Conservation (phyloP, 805 yeast species). For the Candida methanosorbosa region DNA sequence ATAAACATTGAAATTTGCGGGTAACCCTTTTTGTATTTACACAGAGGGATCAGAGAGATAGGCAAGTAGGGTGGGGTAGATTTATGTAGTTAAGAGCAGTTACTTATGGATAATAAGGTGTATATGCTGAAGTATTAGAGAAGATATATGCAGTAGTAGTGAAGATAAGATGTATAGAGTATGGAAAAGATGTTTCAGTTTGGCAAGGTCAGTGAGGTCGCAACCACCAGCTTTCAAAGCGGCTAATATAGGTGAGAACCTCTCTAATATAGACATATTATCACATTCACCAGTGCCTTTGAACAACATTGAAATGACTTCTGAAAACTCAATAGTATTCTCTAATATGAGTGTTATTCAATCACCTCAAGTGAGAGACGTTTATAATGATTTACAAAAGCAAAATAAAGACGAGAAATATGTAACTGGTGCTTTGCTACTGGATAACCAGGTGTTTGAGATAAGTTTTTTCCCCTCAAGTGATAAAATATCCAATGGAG, state of each 20-base stretch:
- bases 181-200: too few species aligned
- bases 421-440: conserved; percentile 36
- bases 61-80: too few species aligned
- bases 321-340: conserved; percentile 50
- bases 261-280: conserved; percentile 37
- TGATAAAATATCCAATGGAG: conserved; percentile 15
- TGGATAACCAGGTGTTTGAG: conserved; percentile 55
- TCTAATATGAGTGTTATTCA: conserved; percentile 41
- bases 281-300: conserved; percentile 33
- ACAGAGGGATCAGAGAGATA: too few species aligned
- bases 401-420: conserved; percentile 20
- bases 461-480: conserved; percentile 40
- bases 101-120: too few species aligned
- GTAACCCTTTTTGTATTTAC: too few species aligned
- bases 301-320: conserved; percentile 43
- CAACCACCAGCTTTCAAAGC: too few species aligned
- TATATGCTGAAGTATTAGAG: too few species aligned
- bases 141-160: too few species aligned
- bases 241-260: conserved; percentile 25
- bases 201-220: too few species aligned
- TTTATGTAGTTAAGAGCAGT: too few species aligned
- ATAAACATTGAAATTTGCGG: too few species aligned
- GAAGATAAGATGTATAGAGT: too few species aligned
- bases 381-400: background rate
- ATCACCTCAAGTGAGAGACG: conserved; percentile 21